Conservation (phyloP, 2,329 filamentous ascomycete species). For the Xylariales sp. region DNA sequence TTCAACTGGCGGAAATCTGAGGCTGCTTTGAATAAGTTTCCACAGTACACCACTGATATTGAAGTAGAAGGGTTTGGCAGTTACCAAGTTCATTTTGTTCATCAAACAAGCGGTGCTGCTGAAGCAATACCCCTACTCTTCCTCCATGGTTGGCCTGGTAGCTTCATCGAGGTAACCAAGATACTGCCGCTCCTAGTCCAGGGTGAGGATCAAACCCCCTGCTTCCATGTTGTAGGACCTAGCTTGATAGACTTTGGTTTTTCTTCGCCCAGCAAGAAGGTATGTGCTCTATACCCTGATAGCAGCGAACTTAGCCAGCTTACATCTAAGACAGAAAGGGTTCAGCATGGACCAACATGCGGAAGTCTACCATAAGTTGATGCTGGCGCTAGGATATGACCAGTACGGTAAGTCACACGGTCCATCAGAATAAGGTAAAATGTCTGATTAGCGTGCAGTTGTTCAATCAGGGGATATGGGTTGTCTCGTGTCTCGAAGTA, state of each 20-base stretch:
- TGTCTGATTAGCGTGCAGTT: no score
- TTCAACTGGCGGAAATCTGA: conserved; percentile 59
- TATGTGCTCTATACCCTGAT: not conserved
- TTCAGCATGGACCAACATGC: conserved; percentile 55
- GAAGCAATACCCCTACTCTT: conserved; percentile 22
- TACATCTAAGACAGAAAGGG: conserved; percentile 27
- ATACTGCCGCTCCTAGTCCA: conserved; percentile 35
- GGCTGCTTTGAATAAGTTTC: conserved; percentile 52
- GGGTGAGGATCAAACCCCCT: conserved; percentile 18
- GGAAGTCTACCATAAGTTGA: conserved; percentile 53
- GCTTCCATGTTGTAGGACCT: conserved; percentile 42
- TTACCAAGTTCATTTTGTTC: conserved; percentile 60
- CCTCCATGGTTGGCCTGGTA: conserved; percentile 45
- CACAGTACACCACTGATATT: conserved; percentile 52
- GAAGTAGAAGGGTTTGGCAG: conserved; percentile 52
- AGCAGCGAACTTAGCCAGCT: no score
- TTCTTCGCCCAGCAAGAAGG: conserved; percentile 30
- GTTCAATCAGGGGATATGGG: conserved; percentile 68
- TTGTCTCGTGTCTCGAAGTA: conserved; percentile 55
- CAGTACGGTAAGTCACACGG: conserved; percentile 28
- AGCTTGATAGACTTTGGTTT: conserved; percentile 42
- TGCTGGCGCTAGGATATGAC: conserved; percentile 52
- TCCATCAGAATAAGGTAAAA: not conserved
- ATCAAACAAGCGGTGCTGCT: conserved; percentile 44
- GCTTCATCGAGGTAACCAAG: conserved; percentile 55